Evolutionary conservation across 305 asterid species (phyloP), one percentile per base, ranked within the genome.

Genomic region (Rubia balearica): DNA sequence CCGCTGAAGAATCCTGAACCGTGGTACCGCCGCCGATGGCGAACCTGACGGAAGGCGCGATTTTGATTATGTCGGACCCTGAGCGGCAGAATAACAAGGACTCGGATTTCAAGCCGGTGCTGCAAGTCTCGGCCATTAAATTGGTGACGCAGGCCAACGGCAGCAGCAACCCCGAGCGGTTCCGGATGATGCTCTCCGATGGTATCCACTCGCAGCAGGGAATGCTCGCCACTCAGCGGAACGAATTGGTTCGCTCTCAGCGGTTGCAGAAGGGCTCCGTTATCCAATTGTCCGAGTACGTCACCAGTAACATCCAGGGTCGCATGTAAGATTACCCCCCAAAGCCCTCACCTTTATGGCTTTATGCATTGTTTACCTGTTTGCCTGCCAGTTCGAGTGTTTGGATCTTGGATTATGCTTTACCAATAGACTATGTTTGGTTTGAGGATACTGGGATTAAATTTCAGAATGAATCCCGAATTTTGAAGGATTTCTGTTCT

Each of bases 141-240:
- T 77, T 79, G 30, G 85, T 93, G 69, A 82, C 96, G 8, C 85
- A 70, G 83, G 85, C 77, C 51, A 38, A 30, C 36, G 19, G 4
- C 80, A 82, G 16, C 14, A 76, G 16, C 42, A 67, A 21, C 76
- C 64, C 64, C 55, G 97, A 94, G 60, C 76, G 96, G 9, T 89
- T 80, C 30, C 83, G 95, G 65, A 12, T 91, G n/a, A 45, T 85
- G 67, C 80, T 94, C 3, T 91, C 98, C 12, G 98, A 94, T 60
- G 96, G 97, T 0, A 5, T 48, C 7, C 82, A 71, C 70, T 14
- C 76, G 27, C 93, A 89, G 86, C 93, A 91, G 77, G 96, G 96
- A 5, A 91, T 94, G 97, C 83, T 94, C 70, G 91, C 88, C 33
- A 86, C 90, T 60, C 93, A 91, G 83, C 86, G 65, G 6, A 87